A percentile compares a stretch with the other conserved stretches of the same genome.
These are phyloP conservation scores for Gigaspora rosea DNA, from an alignment of 192 early-diverging fungal genomes.

Conservation along the genomic window DNA sequence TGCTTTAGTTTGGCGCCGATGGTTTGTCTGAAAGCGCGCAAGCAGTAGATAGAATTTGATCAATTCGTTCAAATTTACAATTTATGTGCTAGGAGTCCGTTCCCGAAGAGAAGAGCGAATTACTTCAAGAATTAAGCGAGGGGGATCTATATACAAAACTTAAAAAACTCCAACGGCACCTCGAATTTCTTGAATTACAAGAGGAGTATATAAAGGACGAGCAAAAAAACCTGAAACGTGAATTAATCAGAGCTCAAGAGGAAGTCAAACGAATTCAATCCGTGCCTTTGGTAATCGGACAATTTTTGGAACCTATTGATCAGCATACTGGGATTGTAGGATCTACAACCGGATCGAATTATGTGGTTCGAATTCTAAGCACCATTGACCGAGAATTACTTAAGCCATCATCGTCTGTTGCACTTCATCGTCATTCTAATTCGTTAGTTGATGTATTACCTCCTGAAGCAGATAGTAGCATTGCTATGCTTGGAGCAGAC, in stretches of 20 bases:
- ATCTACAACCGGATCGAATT: slow-evolving; percentile 90
- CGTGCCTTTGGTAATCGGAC: slow-evolving; percentile 97
- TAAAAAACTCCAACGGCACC: slow-evolving; percentile 92
- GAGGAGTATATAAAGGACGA: slow-evolving; percentile 99
- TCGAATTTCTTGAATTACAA: slow-evolving; percentile 95
- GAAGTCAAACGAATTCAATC: slow-evolving; percentile 99
- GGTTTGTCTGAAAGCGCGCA: too few relatives aligned
- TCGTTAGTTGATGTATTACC: slow-evolving; percentile 97
- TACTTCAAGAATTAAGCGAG: slow-evolving; percentile 67
- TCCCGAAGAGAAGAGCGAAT: slow-evolving; percentile 30
- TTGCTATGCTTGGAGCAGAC: slow-evolving; percentile 78
- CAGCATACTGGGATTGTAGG: slow-evolving; percentile 94
- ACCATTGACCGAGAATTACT: slow-evolving; percentile 97
- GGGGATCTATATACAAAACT: slow-evolving; percentile 89
- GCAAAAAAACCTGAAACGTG: slow-evolving; percentile 94
- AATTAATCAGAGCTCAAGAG: slow-evolving; percentile 92
- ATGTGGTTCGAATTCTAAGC: slow-evolving; percentile 91
- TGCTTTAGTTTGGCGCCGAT: too few relatives aligned
- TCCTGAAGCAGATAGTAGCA: slow-evolving; percentile 92
- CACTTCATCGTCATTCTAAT: slow-evolving; percentile 95
- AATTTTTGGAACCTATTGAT: slow-evolving; percentile 97
- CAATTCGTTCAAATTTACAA: too few relatives aligned
- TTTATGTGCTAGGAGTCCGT: neutral
- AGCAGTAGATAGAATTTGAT: too few relatives aligned
- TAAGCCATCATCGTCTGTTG: slow-evolving; percentile 92